A percentile compares a stretch with the other conserved stretches of the same genome.
Conservation (phyloP, 1,284 basidiomycete genomes). For the Leccinum pachyderme region DNA sequence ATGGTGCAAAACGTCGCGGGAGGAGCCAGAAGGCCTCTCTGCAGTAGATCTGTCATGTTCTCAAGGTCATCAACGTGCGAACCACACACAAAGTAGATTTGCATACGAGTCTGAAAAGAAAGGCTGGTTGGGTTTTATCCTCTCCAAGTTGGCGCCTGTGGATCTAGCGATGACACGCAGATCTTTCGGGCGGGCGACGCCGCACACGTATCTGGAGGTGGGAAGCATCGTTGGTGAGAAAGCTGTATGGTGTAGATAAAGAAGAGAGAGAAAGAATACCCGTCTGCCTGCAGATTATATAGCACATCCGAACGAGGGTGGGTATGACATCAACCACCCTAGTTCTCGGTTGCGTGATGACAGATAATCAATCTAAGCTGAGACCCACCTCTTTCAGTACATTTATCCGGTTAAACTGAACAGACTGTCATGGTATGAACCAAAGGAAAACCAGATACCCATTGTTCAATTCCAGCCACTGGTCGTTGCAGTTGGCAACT, state of each 20-base stretch:
- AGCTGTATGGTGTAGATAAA: not conserved
- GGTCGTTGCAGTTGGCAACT: not conserved
- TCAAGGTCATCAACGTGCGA: slow-evolving; percentile 38
- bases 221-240: slow-evolving; percentile 13
- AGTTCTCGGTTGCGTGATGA: not conserved
- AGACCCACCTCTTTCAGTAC: slow-evolving; percentile 35
- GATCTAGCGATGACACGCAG: slow-evolving; percentile 40
- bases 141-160: slow-evolving; percentile 35
- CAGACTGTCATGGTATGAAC: not conserved
- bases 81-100: slow-evolving; percentile 24
- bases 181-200: slow-evolving; percentile 41
- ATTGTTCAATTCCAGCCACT: not conserved
- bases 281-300: not conserved
- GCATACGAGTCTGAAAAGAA: slow-evolving; percentile 38
- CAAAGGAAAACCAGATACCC: not conserved
- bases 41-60: slow-evolving; percentile 20
- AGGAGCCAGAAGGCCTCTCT: not conserved
- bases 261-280: not conserved
- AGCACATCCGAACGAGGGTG: slow-evolving; percentile 5
- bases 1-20: not conserved
- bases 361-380: not conserved
- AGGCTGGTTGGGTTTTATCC: slow-evolving; percentile 33
- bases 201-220: slow-evolving; percentile 32
- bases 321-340: slow-evolving; percentile 28
- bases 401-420: slow-evolving; percentile 12